A percentile compares a stretch with the other conserved stretches of the same genome.
These are phyloP conservation scores for Mycena galericulata DNA, from an alignment of 768 basidiomycete species.

Conservation along the genomic window DNA sequence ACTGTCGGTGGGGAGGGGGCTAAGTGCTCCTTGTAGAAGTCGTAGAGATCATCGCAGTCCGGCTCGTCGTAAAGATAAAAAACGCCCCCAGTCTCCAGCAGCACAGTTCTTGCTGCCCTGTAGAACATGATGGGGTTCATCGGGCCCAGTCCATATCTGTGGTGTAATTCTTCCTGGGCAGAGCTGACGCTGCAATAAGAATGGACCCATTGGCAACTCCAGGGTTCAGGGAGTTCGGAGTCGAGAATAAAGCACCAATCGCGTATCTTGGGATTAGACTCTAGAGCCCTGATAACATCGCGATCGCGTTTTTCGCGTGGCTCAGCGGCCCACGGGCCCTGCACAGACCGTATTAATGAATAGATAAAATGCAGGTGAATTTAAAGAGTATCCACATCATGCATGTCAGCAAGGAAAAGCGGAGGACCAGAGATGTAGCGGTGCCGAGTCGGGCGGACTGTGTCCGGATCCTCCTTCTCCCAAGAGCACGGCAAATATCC, in stretches of 20 bases:
- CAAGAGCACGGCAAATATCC: background rate
- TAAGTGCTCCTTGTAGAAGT: background rate
- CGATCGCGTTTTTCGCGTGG: background rate
- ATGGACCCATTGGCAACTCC: background rate
- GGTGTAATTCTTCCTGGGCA: background rate
- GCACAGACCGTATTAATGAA: background rate
- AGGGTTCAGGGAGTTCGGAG: background rate
- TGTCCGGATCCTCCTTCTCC: no score
- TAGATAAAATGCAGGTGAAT: background rate
- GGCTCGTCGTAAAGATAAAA: background rate
- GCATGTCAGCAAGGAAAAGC: background rate
- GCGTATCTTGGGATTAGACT: background rate
- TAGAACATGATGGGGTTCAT: conserved; percentile 1
- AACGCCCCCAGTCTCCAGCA: background rate
- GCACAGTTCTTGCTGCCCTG: background rate
- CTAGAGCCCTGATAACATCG: background rate
- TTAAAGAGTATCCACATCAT: background rate
- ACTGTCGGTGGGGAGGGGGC: background rate
- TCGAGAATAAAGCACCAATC: background rate
- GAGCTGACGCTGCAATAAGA: background rate
- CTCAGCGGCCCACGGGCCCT: background rate
- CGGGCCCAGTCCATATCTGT: background rate
- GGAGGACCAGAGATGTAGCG: background rate
- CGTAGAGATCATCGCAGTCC: background rate
- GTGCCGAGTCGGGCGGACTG: no score